These are phyloP conservation scores for Porcisia deanei DNA, from an alignment of 208 protist species.

Conservation along the genomic window DNA sequence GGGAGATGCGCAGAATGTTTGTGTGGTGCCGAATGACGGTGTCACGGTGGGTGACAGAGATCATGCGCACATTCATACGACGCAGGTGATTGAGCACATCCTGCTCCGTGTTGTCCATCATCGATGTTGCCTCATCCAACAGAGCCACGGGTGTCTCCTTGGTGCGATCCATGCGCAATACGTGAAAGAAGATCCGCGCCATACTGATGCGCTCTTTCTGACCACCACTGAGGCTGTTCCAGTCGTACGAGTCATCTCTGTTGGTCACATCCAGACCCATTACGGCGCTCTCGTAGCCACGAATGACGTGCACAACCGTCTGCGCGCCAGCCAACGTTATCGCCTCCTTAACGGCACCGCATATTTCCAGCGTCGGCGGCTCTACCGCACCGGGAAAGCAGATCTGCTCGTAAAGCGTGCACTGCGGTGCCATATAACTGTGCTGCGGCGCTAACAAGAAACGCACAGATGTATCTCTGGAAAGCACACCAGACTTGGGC, in stretches of 20 bases:
- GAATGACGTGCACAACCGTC: constrained; percentile 74
- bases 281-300: constrained; percentile 66
- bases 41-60: constrained; percentile 86
- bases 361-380: constrained; percentile 30
- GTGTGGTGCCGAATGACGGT: constrained; percentile 83
- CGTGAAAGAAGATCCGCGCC: constrained; percentile 85
- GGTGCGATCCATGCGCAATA: constrained; percentile 61
- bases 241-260: constrained; percentile 72
- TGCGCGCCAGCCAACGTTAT: constrained; percentile 68
- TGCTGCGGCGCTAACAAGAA: constrained; percentile 79
- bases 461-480: constrained; percentile 43
- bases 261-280: constrained; percentile 55
- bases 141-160: constrained; percentile 65
- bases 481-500: constrained; percentile 48
- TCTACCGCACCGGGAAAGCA: constrained; percentile 53
- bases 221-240: constrained; percentile 84
- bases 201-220: constrained; percentile 90
- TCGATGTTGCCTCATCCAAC: constrained; percentile 87
- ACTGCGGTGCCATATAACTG: constrained; percentile 83
- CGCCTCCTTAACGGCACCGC: constrained; percentile 46
- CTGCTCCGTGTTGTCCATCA: constrained; percentile 90
- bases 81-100: constrained; percentile 81
- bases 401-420: constrained; percentile 86
- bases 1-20: constrained; percentile 54
- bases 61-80: constrained; percentile 69